Percentiles rank a stretch among this genome's conserved stretches.
These are phyloP conservation scores for Tetrahymena thermophila DNA, from an alignment of 73 alveolate species.

Conservation along the genomic window DNA sequence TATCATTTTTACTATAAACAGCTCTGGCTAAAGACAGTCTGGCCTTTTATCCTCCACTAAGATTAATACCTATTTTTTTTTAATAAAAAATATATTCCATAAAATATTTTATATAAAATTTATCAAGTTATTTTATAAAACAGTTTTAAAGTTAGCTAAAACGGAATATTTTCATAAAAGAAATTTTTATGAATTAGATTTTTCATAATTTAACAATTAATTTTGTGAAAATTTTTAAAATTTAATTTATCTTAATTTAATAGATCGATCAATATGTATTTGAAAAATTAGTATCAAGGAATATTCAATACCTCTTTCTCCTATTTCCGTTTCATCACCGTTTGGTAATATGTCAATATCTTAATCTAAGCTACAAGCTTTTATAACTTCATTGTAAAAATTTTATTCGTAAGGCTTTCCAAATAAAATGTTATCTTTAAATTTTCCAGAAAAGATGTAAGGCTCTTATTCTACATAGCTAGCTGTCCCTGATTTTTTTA, in stretches of 20 bases:
- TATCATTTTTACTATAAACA: slow-evolving; percentile 73
- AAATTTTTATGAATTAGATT: too few species aligned
- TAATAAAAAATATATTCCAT: too few species aligned
- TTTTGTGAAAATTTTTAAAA: too few species aligned
- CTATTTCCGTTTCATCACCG: slow-evolving; percentile 65
- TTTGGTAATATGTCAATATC: slow-evolving; percentile 42
- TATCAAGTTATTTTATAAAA: too few species aligned
- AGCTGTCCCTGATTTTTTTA: neutral
- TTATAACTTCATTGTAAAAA: slow-evolving; percentile 33
- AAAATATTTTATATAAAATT: too few species aligned
- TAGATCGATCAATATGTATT: neutral
- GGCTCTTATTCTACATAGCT: slow-evolving; percentile 50
- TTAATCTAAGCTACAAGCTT: slow-evolving; percentile 28
- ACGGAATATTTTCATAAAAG: too few species aligned
- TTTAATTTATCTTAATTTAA: too few species aligned
- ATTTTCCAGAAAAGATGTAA: slow-evolving; percentile 30
- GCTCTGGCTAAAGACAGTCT: slow-evolving; percentile 94
- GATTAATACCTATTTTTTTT: slow-evolving; percentile 40
- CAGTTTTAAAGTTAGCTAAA: too few species aligned
- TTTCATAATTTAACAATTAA: too few species aligned
- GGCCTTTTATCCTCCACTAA: slow-evolving; percentile 93
- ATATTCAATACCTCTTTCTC: slow-evolving; percentile 48
- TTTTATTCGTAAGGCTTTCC: slow-evolving; percentile 48
- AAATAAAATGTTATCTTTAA: slow-evolving; percentile 51
- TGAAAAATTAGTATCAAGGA: neutral